Evolutionary conservation across 192 early-diverging fungal genomes (phyloP), one percentile per base, ranked within the genome.

Genomic region (Backusella morwellensis): DNA sequence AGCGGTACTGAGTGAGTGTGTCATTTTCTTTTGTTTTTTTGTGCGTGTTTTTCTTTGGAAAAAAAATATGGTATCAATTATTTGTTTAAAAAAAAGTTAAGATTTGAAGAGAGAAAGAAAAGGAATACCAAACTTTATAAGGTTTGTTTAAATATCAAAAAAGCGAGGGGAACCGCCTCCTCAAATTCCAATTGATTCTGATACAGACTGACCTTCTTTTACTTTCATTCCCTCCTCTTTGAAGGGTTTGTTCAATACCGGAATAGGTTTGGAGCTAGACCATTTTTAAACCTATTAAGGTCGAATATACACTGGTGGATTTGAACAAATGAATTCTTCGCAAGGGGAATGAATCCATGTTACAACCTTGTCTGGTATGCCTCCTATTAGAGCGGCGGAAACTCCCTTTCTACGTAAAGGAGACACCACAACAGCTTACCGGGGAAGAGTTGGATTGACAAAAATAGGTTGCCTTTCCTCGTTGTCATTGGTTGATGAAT

Each of bases 131-230:
- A 56, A 56, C 23, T 40, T 40, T 70, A 69, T 69, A 70, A 70
- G n/a, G 11, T 70, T 41, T 70, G 35, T 35, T 36, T 40, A 41
- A 70, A 63, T 63, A 63, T 23, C 35, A 19, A 63, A 66, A 63
- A 63, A 63, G 44, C 40, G 40, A 47, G 40, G 29, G 70, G 44
- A 47, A 47, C 38, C 40, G 26, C 15, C 47, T 38, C 54, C 52
- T 59, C 29, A 59, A 73, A 59, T 63, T 66, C 52, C 34, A 66
- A 29, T 41, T 38, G 36, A 74, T 74, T 74, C 42, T 74, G 36
- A 74, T 74, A 56, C 52, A 74, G 56, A 74, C 52, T 74, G 73
- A 14, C n/a, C 72, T 54, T 73, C 17, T 34, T 54, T 32, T 52
- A 19, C 35, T 73, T 54, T 73, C 34, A 35, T 73, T 73, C 34